These are phyloP conservation scores for Jaapia argillacea DNA, from an alignment of 768 basidiomycete species.

Conservation along the genomic window DNA sequence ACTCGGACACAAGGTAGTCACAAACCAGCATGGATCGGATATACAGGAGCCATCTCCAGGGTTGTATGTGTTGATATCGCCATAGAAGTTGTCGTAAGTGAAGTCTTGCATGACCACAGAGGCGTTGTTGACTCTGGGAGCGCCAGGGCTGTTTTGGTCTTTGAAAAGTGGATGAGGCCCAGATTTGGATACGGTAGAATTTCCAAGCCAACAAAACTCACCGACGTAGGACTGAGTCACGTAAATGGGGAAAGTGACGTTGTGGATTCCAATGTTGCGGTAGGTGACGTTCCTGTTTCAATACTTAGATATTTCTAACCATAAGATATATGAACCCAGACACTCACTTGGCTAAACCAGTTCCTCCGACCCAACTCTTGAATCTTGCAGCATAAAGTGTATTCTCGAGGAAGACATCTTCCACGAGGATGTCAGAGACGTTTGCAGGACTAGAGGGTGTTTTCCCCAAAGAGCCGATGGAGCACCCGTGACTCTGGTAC, in stretches of 20 bases:
- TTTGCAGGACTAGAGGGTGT: constrained; percentile 15
- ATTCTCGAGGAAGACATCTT: constrained; percentile 35
- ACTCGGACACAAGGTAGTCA: not conserved
- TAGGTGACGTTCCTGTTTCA: constrained; percentile 41
- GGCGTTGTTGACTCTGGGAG: not conserved
- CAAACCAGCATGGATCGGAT: not conserved
- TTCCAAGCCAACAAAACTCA: not conserved
- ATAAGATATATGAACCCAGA: not conserved
- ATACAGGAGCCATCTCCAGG: not conserved
- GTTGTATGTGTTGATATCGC: not conserved
- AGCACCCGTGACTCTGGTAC: constrained; percentile 37
- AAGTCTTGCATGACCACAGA: not conserved
- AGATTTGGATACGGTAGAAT: not conserved
- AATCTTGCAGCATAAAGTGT: constrained; percentile 40
- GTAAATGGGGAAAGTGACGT: constrained; percentile 36
- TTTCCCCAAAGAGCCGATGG: constrained; percentile 36
- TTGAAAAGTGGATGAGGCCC: not conserved
- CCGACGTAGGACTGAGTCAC: constrained; percentile 32
- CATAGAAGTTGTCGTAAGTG: not conserved
- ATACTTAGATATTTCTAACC: constrained; percentile 18
- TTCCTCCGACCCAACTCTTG: constrained; percentile 23
- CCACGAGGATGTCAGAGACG: constrained; percentile 24
- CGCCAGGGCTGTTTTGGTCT: not conserved
- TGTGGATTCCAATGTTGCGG: constrained; percentile 31
- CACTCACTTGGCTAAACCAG: constrained; percentile 5